Percentiles rank a stretch among this genome's conserved stretches.
Conservation (phyloP, 225 moss, liverwort and hornwort species). For the Asterella californica region DNA sequence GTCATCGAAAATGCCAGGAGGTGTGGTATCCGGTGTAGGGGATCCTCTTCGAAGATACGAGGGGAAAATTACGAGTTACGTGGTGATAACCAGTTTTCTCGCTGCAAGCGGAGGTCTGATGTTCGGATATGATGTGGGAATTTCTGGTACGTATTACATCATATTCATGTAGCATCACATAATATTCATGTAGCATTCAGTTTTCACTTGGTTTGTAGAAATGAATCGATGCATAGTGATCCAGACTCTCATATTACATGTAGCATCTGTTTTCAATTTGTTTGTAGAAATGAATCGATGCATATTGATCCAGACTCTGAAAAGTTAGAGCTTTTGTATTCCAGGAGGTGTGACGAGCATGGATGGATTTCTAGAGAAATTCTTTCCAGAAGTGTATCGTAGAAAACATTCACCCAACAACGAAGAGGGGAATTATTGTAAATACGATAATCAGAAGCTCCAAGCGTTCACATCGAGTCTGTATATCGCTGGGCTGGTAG, state of each 20-base stretch:
- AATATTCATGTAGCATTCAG: background rate
- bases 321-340: no score
- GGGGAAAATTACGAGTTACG: constrained; percentile 18
- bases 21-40: background rate
- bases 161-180: background rate
- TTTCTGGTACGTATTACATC: constrained; percentile 18
- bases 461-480: constrained; percentile 42
- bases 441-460: constrained; percentile 38
- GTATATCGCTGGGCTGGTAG: constrained; percentile 44
- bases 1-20: constrained; percentile 21
- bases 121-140: constrained; percentile 40
- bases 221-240: background rate
- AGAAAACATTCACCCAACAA: background rate
- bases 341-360: constrained; percentile 44
- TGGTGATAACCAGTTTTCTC: constrained; percentile 18
- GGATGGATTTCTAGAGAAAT: constrained; percentile 30
- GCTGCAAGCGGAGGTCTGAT: constrained; percentile 37
- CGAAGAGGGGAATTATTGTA: constrained; percentile 29
- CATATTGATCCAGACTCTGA: background rate
- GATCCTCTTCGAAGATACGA: constrained; percentile 12
- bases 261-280: background rate
- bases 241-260: background rate
- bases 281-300: background rate
- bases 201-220: no score
- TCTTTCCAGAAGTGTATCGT: constrained; percentile 28